Evolutionary conservation across 176 grass and related monocot species (phyloP), one percentile per base, ranked within the genome.

Genomic region (Alopecurus myosuroides): DNA sequence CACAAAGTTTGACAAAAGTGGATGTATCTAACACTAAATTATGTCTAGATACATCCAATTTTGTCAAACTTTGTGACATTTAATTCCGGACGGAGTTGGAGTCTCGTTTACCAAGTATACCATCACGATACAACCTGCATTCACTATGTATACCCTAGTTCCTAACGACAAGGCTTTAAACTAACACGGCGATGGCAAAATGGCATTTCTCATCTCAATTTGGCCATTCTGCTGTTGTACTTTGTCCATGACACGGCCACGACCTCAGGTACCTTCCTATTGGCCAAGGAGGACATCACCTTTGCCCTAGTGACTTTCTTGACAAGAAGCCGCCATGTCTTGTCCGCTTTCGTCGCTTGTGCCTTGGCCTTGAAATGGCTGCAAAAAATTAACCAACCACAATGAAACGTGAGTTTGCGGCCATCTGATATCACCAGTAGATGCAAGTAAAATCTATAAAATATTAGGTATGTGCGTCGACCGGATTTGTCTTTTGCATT

Each of bases 241-340:
- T 81, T 84, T 25, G 86, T 74, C 86, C 88, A 81, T 35, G 92
- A 89, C 28, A 11, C 40, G 31, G 81, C 82, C 39, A 89, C 87
- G 0, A 77, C 7, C 64, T 88, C 84, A 22, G 92, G 85, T 44
- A 82, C 82, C 81, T 46, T 50, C 80, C 80, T 55, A 10, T 55
- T 67, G 55, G 86, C 93, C 81, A 96, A 29, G 20, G 77, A 30
- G 50, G 89, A 79, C 88, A 92, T 89, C 18, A n/a, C 89, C 64
- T 90, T 85, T 3, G 84, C 88, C 22, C 76, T 76, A 17, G 39
- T 41, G 66, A 99, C 93, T 85, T 95, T 99, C 78, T 96, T 87
- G 81, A 91, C 93, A 1, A 99, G 80, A 4, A 92, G 90, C 74
- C 75, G 86, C 97, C 93, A 98, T 12, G 89, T 91, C 81, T 36